Evolutionary conservation across 805 yeast genomes (phyloP).

Genomic region (Lipomyces yamadae): DNA sequence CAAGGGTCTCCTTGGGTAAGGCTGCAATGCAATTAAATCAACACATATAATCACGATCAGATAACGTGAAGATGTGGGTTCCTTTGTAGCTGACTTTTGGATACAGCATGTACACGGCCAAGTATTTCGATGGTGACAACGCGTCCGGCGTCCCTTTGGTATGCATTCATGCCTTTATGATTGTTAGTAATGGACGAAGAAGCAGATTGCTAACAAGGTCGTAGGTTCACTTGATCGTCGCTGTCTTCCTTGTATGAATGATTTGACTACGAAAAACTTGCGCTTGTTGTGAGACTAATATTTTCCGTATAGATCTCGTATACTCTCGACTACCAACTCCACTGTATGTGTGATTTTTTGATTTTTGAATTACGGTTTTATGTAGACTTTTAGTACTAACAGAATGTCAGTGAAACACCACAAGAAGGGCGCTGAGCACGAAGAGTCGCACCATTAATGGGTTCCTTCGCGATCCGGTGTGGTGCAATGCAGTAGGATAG

Average conservation of each 20-base stretch:
- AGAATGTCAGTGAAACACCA: slow-evolving; percentile 30
- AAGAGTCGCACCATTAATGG: slow-evolving; percentile 26
- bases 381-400: slow-evolving; percentile 2
- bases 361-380: neutral
- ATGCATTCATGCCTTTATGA: slow-evolving; percentile 20
- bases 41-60: neutral
- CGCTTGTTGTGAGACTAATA: neutral
- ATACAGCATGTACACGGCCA: slow-evolving; percentile 64
- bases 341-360: slow-evolving; percentile 45
- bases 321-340: slow-evolving; percentile 92
- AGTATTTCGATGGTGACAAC: slow-evolving; percentile 81
- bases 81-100: neutral
- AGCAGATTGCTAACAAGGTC: neutral
- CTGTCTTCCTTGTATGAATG: slow-evolving; percentile 35
- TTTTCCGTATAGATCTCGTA: slow-evolving; percentile 73
- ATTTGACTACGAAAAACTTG: slow-evolving; percentile 47
- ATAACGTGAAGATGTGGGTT: neutral
- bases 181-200: slow-evolving; percentile 3
- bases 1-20: slow-evolving; percentile 43
- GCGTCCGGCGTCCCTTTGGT: slow-evolving; percentile 79
- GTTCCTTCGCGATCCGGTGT: neutral
- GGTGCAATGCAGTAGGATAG: neutral
- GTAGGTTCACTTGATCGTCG: slow-evolving; percentile 31
- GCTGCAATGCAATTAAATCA: neutral
- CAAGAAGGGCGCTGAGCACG: slow-evolving; percentile 27